A percentile compares a stretch with the other conserved stretches of the same genome.
These are phyloP conservation scores for Arctium minus DNA, from an alignment of 129 eudicot genomes.

Conservation along the genomic window DNA sequence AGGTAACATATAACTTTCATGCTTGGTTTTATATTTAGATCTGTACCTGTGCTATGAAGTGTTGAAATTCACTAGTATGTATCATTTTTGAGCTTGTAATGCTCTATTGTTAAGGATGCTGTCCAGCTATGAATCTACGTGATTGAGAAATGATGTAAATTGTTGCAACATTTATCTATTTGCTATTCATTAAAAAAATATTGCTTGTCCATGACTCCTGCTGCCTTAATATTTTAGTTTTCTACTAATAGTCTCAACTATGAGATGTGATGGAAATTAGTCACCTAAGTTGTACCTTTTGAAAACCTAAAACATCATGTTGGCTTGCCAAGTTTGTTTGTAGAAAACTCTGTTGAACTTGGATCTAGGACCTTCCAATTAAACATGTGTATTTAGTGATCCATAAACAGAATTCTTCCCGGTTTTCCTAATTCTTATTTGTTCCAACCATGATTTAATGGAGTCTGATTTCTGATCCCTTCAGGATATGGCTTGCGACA, in stretches of 20 bases:
- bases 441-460: not conserved
- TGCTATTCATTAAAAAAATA: not conserved
- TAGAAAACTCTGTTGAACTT: not conserved
- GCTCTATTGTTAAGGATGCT: not conserved
- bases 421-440: not conserved
- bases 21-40: not conserved
- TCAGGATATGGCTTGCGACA: constrained; percentile 98
- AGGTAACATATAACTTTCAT: constrained; percentile 40
- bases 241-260: not conserved
- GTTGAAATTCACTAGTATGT: not conserved
- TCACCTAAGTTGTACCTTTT: not conserved
- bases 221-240: not conserved
- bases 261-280: not conserved
- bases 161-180: not conserved
- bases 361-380: not conserved
- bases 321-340: not conserved
- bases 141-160: not conserved
- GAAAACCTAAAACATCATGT: not conserved
- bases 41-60: not conserved
- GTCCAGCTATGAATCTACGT: not conserved
- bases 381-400: not conserved
- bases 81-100: not conserved
- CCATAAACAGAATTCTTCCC: not conserved
- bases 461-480: constrained; percentile 1
- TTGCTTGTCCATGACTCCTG: not conserved